Base-by-base conservation (phyloP, 2,329 filamentous ascomycete genomes). In the Fusarium pilosicola region DNA sequence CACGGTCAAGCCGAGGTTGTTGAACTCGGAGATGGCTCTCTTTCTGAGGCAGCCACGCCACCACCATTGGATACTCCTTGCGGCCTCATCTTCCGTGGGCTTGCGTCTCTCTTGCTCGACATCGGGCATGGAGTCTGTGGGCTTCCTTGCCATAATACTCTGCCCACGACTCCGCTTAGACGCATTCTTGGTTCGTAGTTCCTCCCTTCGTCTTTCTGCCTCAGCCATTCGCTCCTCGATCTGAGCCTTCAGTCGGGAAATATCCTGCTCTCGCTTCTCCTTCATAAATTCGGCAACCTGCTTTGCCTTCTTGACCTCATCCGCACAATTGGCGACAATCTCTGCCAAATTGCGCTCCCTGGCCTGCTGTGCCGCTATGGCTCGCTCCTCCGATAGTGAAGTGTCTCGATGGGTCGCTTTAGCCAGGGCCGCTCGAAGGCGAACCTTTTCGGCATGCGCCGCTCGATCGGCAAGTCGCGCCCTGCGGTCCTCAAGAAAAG, bases 191-290 rank as follows among this genome's bases (percentile, higher is more conserved):
- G 85, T 88, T 75, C 89, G 84, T 70, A 92, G 81, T 83, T 92
- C 88, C 79, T 92, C 88, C 67, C 93, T 87, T 76, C 94, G 88
- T 79, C 86, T 89, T 81, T 95, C 92, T 0, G 93, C 94, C 78
- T 95, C 93, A 38, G 93, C 92, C 76, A 94, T 88, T 72, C 92
- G 90, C 83, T 95, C 93, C 80, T 95, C 92, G 87, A 95, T 94
- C 80, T 95, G 92, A 57, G 89, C 83, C 71, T 90, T 90, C 80
- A 93, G 87, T 77, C 91, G 90, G 75, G 87, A 87, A 64, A 93
- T 88, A 73, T 95, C 92, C 64, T 91, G 91, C 79, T 94, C 92
- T 72, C 94, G 90, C 80, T 92, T 92, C 83, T 94, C 92, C 82
- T 94, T 95, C 85, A 93, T 94, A 65, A 89, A 91, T 80, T 94